Percentiles rank a stretch among this genome's conserved stretches.
phyloP scores from a whole-genome alignment of 495 filamentous ascomycete species.

The Gamarada debralockiae region DNA sequence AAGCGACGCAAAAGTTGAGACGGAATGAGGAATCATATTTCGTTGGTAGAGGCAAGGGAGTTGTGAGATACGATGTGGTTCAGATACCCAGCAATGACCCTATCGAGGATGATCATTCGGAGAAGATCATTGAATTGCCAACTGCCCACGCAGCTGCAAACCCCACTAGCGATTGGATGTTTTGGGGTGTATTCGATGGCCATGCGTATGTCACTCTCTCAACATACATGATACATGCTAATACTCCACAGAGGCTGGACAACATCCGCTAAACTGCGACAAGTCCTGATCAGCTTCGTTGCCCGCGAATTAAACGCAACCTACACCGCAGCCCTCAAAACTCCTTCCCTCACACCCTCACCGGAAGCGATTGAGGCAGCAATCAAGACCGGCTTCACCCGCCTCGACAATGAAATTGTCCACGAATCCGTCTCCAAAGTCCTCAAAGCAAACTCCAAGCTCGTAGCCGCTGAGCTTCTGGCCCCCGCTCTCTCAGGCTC shows the following conservation, averaged over 20 bases:
- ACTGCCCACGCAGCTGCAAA: slow-evolving; percentile 39
- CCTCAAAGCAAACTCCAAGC: slow-evolving; percentile 79
- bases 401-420: slow-evolving; percentile 89
- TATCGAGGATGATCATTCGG: slow-evolving; percentile 96
- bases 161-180: slow-evolving; percentile 92
- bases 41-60: slow-evolving; percentile 84
- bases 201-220: slow-evolving; percentile 73
- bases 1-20: slow-evolving; percentile 85
- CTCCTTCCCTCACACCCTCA: slow-evolving; percentile 58
- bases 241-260: slow-evolving; percentile 77
- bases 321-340: slow-evolving; percentile 71
- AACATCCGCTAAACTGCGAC: slow-evolving; percentile 92
- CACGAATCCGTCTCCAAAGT: slow-evolving; percentile 86
- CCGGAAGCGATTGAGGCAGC: slow-evolving; percentile 80
- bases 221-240: slow-evolving; percentile 1
- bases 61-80: slow-evolving; percentile 92
- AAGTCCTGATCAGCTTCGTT: slow-evolving; percentile 86
- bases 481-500: slow-evolving; percentile 93
- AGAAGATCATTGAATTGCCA: slow-evolving; percentile 92
- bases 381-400: slow-evolving; percentile 88
- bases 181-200: slow-evolving; percentile 98
- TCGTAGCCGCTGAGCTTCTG: slow-evolving; percentile 81
- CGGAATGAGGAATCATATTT: slow-evolving; percentile 87
- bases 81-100: slow-evolving; percentile 95
- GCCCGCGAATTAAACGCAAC: slow-evolving; percentile 91